Base-by-base conservation (phyloP, 1,139 yeast genomes). In the Zygoascus sp. region DNA sequence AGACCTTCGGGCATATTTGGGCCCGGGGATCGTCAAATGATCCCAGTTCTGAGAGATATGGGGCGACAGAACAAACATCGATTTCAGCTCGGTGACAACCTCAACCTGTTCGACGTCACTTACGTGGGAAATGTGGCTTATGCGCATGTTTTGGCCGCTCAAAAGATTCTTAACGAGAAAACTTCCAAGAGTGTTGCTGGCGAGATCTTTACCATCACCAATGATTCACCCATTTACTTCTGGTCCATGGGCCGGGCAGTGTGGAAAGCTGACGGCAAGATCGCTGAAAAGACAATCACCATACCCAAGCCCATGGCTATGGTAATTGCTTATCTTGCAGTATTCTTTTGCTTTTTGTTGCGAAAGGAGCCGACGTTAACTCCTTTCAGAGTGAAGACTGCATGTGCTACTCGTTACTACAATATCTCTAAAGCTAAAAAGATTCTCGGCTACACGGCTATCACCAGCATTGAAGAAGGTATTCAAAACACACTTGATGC, bases 81-180 rank as follows among this genome's bases (percentile, higher is more conserved):
- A 65, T 88, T 87, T 66, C 98, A 94, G 66, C 74, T 94, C 44
- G 98, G 99, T 54, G 92, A 87, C 64, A 94, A 94, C 67, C 80
- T 85, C 64, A 92, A 92, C 62, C 69, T 94, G 50, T 94, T 92
- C 61, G 99, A 94, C 64, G 89, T 96, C 84, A 89, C 97, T 0
- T 94, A 89, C 60, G 98, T 85, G n/a, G 97, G 97, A n/a, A 94
- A 94, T 65, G 97, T 94, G 19, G 98, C 98, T 0, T 95, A 89
- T 67, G 83, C 97, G 5, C 99, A 94, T 66, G 89, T 92, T 8
- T 72, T 92, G 47, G 98, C 97, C 1, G 95, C 97, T 2, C 72
- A 83, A 58, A 81, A 81, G 65, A 68, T 90, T 16, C 67, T 88
- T 46, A 70, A 74, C 45, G 68, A 76, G 1, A 50, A 58, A 13